phyloP scores from a whole-genome alignment of 306 rosid species.

The Mimosa bimucronata region DNA sequence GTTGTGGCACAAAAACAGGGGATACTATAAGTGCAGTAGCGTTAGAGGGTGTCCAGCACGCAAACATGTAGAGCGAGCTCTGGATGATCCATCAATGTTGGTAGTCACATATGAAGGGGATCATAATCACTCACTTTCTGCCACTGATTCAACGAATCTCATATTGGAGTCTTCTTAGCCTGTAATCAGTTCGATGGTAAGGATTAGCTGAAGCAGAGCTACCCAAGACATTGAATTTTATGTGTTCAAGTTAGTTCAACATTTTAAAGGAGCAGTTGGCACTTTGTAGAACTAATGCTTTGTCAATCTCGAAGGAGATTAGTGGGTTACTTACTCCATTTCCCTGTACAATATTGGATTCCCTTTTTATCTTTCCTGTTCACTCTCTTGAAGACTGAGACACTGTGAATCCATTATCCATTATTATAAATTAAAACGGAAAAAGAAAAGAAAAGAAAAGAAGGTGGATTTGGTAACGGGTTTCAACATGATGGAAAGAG shows the following conservation, averaged over 20 bases:
- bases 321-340: conserved; percentile 49
- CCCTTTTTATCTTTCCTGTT: conserved; percentile 35
- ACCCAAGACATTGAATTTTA: background rate
- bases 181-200: background rate
- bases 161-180: conserved; percentile 79
- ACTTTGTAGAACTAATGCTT: conserved; percentile 35
- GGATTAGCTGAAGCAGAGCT: background rate
- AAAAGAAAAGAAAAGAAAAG: conserved; percentile 31
- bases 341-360: conserved; percentile 55
- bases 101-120: conserved; percentile 95
- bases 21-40: conserved; percentile 97
- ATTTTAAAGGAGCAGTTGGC: conserved; percentile 32
- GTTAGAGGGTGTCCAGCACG: conserved; percentile 97
- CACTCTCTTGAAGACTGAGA: conserved; percentile 32
- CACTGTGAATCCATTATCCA: conserved; percentile 41
- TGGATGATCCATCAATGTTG: conserved; percentile 85
- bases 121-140: conserved; percentile 77
- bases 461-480: conserved; percentile 76
- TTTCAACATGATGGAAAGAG: conserved; percentile 33
- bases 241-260: conserved; percentile 4
- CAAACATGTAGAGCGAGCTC: conserved; percentile 91
- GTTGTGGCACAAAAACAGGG: conserved; percentile 49
- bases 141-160: conserved; percentile 70
- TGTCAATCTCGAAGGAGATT: conserved; percentile 55
- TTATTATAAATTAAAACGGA: conserved; percentile 20